Evolutionary conservation across 257 asterid genomes (phyloP), one percentile per base, ranked within the genome.

Genomic region (Plantago ovata): DNA sequence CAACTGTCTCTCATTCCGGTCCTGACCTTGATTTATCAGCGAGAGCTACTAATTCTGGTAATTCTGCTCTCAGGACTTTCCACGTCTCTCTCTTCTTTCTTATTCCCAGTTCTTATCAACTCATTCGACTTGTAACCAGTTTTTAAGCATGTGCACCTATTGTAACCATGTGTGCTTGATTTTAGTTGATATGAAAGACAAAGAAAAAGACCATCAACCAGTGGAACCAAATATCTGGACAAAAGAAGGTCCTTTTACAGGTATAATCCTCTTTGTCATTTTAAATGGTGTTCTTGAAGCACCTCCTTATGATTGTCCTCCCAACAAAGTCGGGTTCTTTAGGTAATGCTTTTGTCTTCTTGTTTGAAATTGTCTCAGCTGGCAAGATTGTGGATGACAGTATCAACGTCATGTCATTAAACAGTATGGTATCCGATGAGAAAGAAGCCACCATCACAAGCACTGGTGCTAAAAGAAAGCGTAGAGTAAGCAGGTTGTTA

Each of bases 391-490:
- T 44, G 44, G 62, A 50, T 16, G 50, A 53, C 60, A 71, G 65
- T 19, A 62, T 60, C 55, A 75, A 73, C 63, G 63, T 36, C 38
- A 59, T 60, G 38, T 65, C 85, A 53, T 59, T 45, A 50, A 70
- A 72, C 63, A 60, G 62, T 61, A 23, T 19, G 69, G 42, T 39
- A 20, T 57, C 74, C 53, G 81, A 75, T 63, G 69, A 58, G 63
- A 69, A 72, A 14, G 79, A 63, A 64, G 59, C 68, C 48, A 41
- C 52, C 14, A 69, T 60, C 62, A 47, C 65, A 62, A 64, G 60
- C 55, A 49, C 76, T 67, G 72, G 82, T 66, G 66, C 74, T 58
- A 92, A 88, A 81, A 80, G 95, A 79, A 89, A 84, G 84, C 75
- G 50, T 40, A 70, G 69, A 68, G 84, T 68, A 58, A 61, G 65